These are phyloP conservation scores for Dimargaris verticillata DNA, from an alignment of 192 early-diverging fungal species.

Conservation along the genomic window DNA sequence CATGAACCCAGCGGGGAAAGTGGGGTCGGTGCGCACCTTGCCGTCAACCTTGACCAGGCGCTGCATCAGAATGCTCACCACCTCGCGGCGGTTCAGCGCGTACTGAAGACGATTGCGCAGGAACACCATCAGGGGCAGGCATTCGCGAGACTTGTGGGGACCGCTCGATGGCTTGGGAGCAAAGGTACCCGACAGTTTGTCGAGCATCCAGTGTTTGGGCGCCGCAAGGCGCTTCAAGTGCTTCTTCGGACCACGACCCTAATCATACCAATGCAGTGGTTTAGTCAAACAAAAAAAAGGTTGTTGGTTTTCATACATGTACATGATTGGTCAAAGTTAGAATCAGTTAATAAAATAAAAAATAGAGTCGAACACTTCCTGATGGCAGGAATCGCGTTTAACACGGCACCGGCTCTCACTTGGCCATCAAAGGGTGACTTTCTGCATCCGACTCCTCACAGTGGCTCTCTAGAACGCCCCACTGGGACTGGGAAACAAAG, in stretches of 20 bases:
- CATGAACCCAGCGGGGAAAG: constrained; percentile 96
- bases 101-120: constrained; percentile 99
- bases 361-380: no score
- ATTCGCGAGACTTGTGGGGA: constrained; percentile 99
- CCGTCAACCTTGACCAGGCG: constrained; percentile 98
- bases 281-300: no score
- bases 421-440: no score
- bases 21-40: constrained; percentile 91
- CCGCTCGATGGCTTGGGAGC: constrained; percentile 92
- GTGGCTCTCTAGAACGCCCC: no score
- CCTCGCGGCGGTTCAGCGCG: constrained; percentile 94
- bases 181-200: constrained; percentile 95
- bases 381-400: no score
- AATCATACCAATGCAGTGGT: neutral
- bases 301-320: no score
- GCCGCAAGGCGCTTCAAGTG: constrained; percentile 98
- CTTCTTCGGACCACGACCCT: constrained; percentile 96
- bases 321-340: no score
- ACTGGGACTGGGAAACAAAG: no score
- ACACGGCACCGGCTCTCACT: no score
- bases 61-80: constrained; percentile 92
- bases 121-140: constrained; percentile 94
- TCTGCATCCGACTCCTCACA: no score
- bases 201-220: constrained; percentile 99
- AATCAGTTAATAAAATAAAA: no score